Conservation (phyloP, 495 filamentous ascomycete species). For the Acidiella bohemica region DNA sequence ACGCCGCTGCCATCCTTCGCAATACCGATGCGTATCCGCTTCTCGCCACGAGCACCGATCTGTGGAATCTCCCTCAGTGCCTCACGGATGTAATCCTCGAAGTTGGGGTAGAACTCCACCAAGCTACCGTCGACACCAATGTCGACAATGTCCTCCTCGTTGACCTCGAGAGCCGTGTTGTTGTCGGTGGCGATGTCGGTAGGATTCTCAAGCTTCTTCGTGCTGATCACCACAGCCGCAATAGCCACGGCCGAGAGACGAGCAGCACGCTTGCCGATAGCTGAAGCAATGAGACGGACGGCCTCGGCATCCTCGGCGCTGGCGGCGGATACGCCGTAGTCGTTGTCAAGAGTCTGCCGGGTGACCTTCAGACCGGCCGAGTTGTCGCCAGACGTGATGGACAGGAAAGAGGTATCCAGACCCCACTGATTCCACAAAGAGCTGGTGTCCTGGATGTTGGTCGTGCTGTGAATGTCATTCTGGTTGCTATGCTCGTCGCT, state of each 20-base stretch:
- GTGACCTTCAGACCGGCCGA: constrained; percentile 48
- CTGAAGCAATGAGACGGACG: constrained; percentile 63
- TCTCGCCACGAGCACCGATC: constrained; percentile 59
- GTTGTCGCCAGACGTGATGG: constrained; percentile 62
- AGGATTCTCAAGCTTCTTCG: constrained; percentile 44
- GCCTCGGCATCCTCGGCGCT: constrained; percentile 67
- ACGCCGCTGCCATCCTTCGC: constrained; percentile 90
- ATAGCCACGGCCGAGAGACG: constrained; percentile 80
- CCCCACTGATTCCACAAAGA: constrained; percentile 71
- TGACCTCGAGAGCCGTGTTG: constrained; percentile 10
- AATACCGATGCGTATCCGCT: constrained; percentile 75
- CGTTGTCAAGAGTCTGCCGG: constrained; percentile 60
- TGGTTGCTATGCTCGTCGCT: constrained; percentile 47
- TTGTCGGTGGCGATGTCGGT: constrained; percentile 9
- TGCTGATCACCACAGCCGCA: constrained; percentile 64
- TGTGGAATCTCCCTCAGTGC: constrained; percentile 55
- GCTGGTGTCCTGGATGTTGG: constrained; percentile 47
- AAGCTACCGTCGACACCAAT: constrained; percentile 83
- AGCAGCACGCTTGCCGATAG: constrained; percentile 77
- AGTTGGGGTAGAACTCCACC: constrained; percentile 85
- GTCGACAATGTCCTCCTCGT: constrained; percentile 54
- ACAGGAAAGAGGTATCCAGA: constrained; percentile 76
- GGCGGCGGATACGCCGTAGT: constrained; percentile 56
- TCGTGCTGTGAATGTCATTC: constrained; percentile 55
- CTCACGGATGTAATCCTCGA: constrained; percentile 65